Evolutionary conservation across 75 land plant genomes (phyloP), one percentile per base, ranked within the genome.

Genomic region (Sequoia sempervirens): DNA sequence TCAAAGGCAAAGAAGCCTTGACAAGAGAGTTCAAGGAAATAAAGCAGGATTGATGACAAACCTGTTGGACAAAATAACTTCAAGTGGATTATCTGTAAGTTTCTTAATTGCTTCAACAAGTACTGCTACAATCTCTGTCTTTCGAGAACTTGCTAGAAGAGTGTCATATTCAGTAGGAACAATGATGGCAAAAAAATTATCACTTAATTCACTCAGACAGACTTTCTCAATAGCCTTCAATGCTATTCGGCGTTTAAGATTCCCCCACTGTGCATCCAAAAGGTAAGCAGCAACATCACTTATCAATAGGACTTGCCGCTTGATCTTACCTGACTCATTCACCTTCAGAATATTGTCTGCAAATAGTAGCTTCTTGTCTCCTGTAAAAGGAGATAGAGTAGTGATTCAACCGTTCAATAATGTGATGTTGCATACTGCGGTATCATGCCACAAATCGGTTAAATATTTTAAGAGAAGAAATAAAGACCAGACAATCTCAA

Each of bases 71-170:
- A 88, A 88, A 41, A 38, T 72, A 52, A 97, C 93, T 81, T 97
- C 95, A 78, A 97, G 89, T 36, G 87, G 90, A 81, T 85, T 88
- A 14, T 88, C 95, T 58, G 93, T 87, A 36, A 82, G 61, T 45
- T 86, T 89, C 88, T 89, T 96, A 3, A 85, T 89, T 37, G 96
- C 96, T 68, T 93, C 95, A 81, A 92, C 92, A 70, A 98, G 88
- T 45, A 90, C 90, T 34, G 90, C 88, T 50, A 93, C 96, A 84
- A 98, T 96, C 66, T 98, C 95, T 11, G 88, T 90, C 76, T 94
- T 98, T 20, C 98, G 91, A 74, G 98, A 91, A 85, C 98, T 98
- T 54, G 99, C 99, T 87, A 98, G 87, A 41, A 98, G 91, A 53
- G 85, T 82, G 83, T 96, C 99, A 87, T 98, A 98, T 80, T 98